Base-by-base conservation (phyloP, 2,329 filamentous ascomycete species). In the Rutstroemia sp. region DNA sequence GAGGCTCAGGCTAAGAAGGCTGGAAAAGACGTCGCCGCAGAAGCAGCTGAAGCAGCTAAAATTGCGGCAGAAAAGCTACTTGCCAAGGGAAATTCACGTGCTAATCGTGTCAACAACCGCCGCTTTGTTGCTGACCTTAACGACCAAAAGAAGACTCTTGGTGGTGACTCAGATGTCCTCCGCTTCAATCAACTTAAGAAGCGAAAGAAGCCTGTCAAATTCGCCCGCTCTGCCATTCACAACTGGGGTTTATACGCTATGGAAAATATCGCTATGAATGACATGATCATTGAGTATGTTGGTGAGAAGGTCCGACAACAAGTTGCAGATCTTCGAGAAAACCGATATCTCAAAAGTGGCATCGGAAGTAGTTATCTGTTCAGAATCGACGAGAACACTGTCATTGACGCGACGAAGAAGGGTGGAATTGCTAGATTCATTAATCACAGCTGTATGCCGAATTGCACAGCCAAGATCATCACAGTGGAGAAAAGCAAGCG, bases 211-310 rank as follows among this genome's bases (percentile, higher is more conserved):
- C 92, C 92, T 1, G 94, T 99, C 71, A 94, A 95, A 70, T 99
- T 99, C 73, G 94, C 92, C 57, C 84, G 94, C 46, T 99, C 94
- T 52, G 94, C 94, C 47, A 99, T 99, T 66, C 94, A 99, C 74
- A 97, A 96, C 67, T 99, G 94, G 94, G 94, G 94, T 27, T 76
- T 99, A 27, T 99, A 99, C 69, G 92, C 94, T 3, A 92, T 96
- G 78, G 94, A 99, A 73, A 94, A 95, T 69, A 99, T 99, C 61
- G 83, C 88, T 58, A 91, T 92, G 70, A 95, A 96, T 71, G 94
- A 99, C 73, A 96, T 99, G 91, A 99, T 99, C 70, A 99, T 99
- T 68, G 94, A 99, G 74, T 99, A 99, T 70, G 94, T 99, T 10
- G 94, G 94, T 59, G 94, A 99, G 74, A 94, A 96, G 72, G 91